phyloP scores from a whole-genome alignment of 805 yeast genomes.

The Myxozyma melibiosi region DNA sequence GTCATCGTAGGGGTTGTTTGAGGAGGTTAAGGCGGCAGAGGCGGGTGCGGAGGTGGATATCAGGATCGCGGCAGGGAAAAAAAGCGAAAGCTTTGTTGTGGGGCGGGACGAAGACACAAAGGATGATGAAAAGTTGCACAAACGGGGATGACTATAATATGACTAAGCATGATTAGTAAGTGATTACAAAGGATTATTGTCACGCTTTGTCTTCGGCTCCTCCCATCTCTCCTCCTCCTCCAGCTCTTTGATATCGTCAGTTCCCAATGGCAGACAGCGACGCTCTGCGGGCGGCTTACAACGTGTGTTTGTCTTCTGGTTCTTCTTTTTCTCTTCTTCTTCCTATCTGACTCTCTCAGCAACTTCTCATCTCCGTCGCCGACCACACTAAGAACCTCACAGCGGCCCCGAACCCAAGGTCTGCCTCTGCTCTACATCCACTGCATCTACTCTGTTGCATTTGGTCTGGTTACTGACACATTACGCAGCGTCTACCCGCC shows the following conservation, averaged over 20 bases:
- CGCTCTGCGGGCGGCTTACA: conserved; percentile 8
- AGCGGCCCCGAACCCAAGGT: conserved; percentile 21
- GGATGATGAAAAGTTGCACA: too few relatives aligned
- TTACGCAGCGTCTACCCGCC: conserved; percentile 21
- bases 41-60: neutral
- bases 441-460: neutral
- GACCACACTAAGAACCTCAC: conserved; percentile 13
- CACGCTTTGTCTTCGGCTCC: too few relatives aligned
- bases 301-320: conserved; percentile 6
- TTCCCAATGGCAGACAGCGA: conserved; percentile 6
- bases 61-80: neutral
- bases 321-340: neutral
- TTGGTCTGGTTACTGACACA: too few relatives aligned
- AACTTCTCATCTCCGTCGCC: conserved; percentile 23
- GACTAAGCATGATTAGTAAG: too few relatives aligned
- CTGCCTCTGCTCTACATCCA: neutral
- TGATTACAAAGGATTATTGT: too few relatives aligned
- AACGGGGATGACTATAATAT: too few relatives aligned
- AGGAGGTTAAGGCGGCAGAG: neutral
- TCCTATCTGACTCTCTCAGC: too few relatives aligned
- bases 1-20: neutral
- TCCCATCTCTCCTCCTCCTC: neutral
- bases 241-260: neutral
- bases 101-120: too few relatives aligned
- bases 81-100: neutral